Evolutionary conservation across 2,329 filamentous ascomycete species (phyloP).

Genomic region (Penicillium sp.): DNA sequence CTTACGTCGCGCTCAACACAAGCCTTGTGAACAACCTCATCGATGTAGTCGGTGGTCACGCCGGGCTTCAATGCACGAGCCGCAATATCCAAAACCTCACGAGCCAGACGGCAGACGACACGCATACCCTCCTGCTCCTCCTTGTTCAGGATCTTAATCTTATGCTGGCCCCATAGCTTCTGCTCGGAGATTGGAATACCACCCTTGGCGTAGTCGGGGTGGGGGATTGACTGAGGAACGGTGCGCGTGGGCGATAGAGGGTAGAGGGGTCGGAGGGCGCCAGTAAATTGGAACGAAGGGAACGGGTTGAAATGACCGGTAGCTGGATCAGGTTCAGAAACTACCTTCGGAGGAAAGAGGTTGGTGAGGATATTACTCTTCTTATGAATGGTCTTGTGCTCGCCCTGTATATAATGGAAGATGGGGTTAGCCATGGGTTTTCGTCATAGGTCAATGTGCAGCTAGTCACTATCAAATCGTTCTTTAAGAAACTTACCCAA

Average conservation of each 20-base stretch:
- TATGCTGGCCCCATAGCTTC: slow-evolving; percentile 72
- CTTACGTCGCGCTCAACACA: slow-evolving; percentile 90
- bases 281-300: slow-evolving; percentile 83
- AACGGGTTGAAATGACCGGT: slow-evolving; percentile 92
- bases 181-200: slow-evolving; percentile 74
- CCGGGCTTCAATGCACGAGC: slow-evolving; percentile 85
- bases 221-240: slow-evolving; percentile 78
- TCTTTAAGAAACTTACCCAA: slow-evolving; percentile 72
- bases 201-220: slow-evolving; percentile 86
- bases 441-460: background rate
- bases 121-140: slow-evolving; percentile 87
- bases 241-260: slow-evolving; percentile 74
- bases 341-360: slow-evolving; percentile 76
- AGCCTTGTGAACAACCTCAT: slow-evolving; percentile 92
- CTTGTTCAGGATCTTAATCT: slow-evolving; percentile 80
- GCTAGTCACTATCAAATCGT: background rate
- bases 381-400: slow-evolving; percentile 86
- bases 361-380: slow-evolving; percentile 76
- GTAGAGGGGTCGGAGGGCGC: slow-evolving; percentile 83
- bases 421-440: background rate
- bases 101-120: slow-evolving; percentile 82
- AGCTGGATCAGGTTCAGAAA: slow-evolving; percentile 90
- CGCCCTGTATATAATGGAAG: slow-evolving; percentile 59
- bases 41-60: slow-evolving; percentile 93
- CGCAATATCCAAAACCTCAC: slow-evolving; percentile 92